Percentiles rank a stretch among this genome's conserved stretches.
phyloP scores from a whole-genome alignment of 2,329 filamentous ascomycete genomes.

The Passalora sequoiae region DNA sequence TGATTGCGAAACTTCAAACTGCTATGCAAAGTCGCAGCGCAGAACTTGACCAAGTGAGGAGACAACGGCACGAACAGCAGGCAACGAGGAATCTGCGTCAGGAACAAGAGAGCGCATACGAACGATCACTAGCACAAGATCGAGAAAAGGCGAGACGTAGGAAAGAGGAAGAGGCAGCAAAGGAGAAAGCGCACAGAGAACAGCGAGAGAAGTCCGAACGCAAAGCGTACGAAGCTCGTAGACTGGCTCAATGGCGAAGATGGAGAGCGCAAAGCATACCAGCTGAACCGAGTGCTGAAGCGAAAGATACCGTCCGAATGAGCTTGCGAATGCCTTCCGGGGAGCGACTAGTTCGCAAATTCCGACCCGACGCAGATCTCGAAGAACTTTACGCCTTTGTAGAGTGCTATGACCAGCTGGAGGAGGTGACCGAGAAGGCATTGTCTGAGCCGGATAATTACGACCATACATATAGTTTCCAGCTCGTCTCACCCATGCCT shows the following conservation, averaged over 20 bases:
- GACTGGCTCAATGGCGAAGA: slow-evolving; percentile 65
- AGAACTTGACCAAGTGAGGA: slow-evolving; percentile 68
- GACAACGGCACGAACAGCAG: slow-evolving; percentile 72
- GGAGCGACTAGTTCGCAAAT: slow-evolving; percentile 71
- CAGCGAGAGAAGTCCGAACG: slow-evolving; percentile 60
- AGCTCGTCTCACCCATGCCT: slow-evolving; percentile 79
- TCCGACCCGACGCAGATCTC: slow-evolving; percentile 62
- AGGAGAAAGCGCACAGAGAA: slow-evolving; percentile 58
- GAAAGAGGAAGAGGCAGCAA: slow-evolving; percentile 66
- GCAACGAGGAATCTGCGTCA: slow-evolving; percentile 74
- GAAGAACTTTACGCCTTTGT: slow-evolving; percentile 96
- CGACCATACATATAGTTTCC: slow-evolving; percentile 77
- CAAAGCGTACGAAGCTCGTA: slow-evolving; percentile 52
- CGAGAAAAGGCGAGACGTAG: slow-evolving; percentile 73
- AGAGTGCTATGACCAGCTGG: slow-evolving; percentile 72
- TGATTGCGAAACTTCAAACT: slow-evolving; percentile 67
- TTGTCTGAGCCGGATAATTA: slow-evolving; percentile 60
- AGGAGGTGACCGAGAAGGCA: slow-evolving; percentile 36
- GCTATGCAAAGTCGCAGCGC: slow-evolving; percentile 72
- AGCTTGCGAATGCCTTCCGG: slow-evolving; percentile 59
- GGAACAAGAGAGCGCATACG: slow-evolving; percentile 89
- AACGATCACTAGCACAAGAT: slow-evolving; percentile 82
- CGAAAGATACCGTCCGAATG: slow-evolving; percentile 67
- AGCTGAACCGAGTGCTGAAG: slow-evolving; percentile 60
- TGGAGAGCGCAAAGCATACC: slow-evolving; percentile 70